Evolutionary conservation across 352 stramenopile genomes (phyloP).

Genomic region (Blastocystis sp.): DNA sequence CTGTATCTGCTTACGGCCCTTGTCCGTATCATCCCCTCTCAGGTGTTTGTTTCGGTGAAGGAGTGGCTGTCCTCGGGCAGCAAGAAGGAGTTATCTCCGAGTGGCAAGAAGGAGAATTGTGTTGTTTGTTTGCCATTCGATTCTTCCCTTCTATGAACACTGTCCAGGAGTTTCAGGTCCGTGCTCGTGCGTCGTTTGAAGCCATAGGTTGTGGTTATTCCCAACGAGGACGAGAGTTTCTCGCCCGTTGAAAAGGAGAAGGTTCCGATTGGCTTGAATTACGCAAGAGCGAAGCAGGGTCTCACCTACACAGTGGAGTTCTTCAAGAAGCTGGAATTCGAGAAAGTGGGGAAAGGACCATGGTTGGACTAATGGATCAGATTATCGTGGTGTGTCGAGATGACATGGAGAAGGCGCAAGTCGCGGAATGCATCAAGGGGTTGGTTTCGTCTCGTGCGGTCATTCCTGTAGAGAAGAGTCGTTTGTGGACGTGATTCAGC

Average conservation of each 20-base stretch:
- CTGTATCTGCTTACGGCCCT: neutral
- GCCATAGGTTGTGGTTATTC: conserved; percentile 53
- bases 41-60: conserved; percentile 2
- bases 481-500: conserved; percentile 13
- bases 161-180: neutral
- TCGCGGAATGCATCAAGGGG: conserved; percentile 21
- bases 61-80: neutral
- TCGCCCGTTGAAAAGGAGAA: neutral
- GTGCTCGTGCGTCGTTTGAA: neutral
- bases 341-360: neutral
- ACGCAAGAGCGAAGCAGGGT: neutral
- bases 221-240: conserved; percentile 54
- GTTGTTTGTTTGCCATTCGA: neutral
- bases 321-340: conserved; percentile 21
- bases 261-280: conserved; percentile 9
- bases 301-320: conserved; percentile 50
- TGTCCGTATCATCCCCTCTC: neutral
- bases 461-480: conserved; percentile 13
- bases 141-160: neutral
- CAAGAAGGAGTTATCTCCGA: too few relatives aligned
- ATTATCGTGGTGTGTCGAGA: conserved; percentile 20
- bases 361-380: neutral
- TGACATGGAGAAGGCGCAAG: conserved; percentile 46
- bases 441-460: neutral
- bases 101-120: neutral